A percentile compares a stretch with the other conserved stretches of the same genome.
Evolutionary conservation across 208 protist genomes (phyloP).

Genomic region (Chromosphaera perkinsii): DNA sequence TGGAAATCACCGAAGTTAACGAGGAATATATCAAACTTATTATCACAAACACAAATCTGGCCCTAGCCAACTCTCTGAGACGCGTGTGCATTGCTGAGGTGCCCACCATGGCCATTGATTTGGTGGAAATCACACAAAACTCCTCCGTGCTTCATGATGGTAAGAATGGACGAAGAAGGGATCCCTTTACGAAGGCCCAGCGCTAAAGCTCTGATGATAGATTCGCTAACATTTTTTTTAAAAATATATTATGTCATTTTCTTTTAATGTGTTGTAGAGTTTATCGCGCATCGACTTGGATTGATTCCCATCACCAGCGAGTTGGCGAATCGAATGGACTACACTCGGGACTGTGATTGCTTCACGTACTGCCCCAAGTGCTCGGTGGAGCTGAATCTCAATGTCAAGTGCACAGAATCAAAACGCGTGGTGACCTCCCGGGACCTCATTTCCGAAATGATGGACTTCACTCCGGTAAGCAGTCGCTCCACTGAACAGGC

Average conservation of each 20-base stretch:
- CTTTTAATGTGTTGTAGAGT: too few species aligned
- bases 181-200: too few species aligned
- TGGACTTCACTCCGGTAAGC: constrained; percentile 13
- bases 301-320: constrained; percentile 79
- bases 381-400: constrained; percentile 43
- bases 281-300: constrained; percentile 93
- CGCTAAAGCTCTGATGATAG: too few species aligned
- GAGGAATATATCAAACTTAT: not conserved
- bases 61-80: constrained; percentile 87
- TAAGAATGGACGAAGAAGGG: too few species aligned
- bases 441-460: constrained; percentile 44
- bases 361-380: constrained; percentile 43
- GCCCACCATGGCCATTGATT: constrained; percentile 88
- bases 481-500: not conserved
- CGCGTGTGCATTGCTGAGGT: constrained; percentile 93
- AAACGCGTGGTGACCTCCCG: constrained; percentile 8
- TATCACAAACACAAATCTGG: constrained; percentile 1
- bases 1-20: constrained; percentile 7
- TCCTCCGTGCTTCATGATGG: constrained; percentile 88
- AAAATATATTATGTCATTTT: too few species aligned
- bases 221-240: too few species aligned
- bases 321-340: constrained; percentile 22
- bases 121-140: constrained; percentile 84
- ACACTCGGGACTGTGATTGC: constrained; percentile 41
- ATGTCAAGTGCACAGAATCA: constrained; percentile 47